These are phyloP conservation scores for Clausena lansium DNA, from an alignment of 345 rosid species.

Conservation along the genomic window DNA sequence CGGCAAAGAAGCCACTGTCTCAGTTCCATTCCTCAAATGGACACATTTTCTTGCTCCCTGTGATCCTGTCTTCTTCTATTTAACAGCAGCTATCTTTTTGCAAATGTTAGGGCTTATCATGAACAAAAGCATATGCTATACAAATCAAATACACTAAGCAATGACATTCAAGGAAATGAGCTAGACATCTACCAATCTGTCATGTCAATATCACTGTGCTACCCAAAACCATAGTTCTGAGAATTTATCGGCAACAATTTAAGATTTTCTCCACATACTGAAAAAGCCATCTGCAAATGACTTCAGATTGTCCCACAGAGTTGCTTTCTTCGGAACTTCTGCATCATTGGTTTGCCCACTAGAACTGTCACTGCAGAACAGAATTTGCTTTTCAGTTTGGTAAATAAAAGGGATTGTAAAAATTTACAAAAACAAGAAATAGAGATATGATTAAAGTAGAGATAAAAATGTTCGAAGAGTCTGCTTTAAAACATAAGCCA, in stretches of 20 bases:
- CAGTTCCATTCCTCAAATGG: background rate
- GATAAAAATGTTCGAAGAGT: background rate
- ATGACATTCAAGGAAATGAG: background rate
- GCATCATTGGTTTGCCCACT: background rate
- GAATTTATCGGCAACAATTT: background rate
- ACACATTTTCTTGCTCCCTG: background rate
- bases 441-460: background rate
- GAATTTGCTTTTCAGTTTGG: background rate
- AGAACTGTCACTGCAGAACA: slow-evolving; percentile 3
- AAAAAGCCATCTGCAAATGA: slow-evolving; percentile 37
- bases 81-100: background rate
- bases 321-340: slow-evolving; percentile 21
- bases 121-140: background rate
- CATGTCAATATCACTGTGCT: background rate
- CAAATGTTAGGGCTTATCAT: background rate
- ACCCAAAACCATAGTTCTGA: background rate
- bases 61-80: background rate
- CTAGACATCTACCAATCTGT: background rate
- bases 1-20: too few species aligned
- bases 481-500: background rate
- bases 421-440: background rate
- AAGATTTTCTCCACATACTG: slow-evolving; percentile 35
- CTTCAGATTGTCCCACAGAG: slow-evolving; percentile 43
- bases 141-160: slow-evolving; percentile 7
- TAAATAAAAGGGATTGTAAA: background rate